Evolutionary conservation across 805 yeast species (phyloP), one percentile per base, ranked within the genome.

Genomic region (Cyberlindnera mycetangii): DNA sequence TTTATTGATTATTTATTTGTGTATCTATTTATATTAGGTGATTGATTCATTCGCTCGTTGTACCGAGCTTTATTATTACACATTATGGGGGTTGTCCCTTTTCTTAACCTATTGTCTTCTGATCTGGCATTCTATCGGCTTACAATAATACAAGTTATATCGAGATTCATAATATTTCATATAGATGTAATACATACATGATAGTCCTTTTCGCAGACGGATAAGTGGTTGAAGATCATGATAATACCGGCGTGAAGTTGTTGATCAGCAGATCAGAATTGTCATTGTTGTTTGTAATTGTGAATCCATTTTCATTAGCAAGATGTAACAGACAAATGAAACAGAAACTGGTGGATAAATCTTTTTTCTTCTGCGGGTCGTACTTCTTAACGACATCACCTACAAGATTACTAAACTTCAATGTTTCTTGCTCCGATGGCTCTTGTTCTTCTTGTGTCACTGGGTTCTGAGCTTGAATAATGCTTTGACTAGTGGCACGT

Each of bases 251-350:
- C 11, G 20, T 24, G 17, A 45, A 40, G 39, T 37, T 34, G n/a
- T 45, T 37, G 39, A 45, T 45, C 18, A 46, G 37, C 33, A 58
- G 47, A 41, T 58, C 62, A 9, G 56, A 35, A 21, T 58, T 56
- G 32, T 50, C 55, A 2, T 43, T 27, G 15, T 41, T 75, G 48
- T 77, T 75, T 15, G 70, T 67, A 7, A 89, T 74, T 3, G 68
- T 58, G 31, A 89, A 69, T 1, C 90, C 93, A 56, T 85, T 81
- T 60, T 89, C 97, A 60, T 89, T 89, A 11, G 96, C 95, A 49
- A 89, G 68, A 65, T 89, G 97, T 25, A 89, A 65, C 56, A 88
- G 66, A 57, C 96, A 86, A 44, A 89, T 86, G 55, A 89, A 89
- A 55, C 87, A 85, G 61, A 85, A 85, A 67, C 95, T 84, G 1